These are phyloP conservation scores for Angomonas ambiguus DNA, from an alignment of 208 protist species.

Conservation along the genomic window DNA sequence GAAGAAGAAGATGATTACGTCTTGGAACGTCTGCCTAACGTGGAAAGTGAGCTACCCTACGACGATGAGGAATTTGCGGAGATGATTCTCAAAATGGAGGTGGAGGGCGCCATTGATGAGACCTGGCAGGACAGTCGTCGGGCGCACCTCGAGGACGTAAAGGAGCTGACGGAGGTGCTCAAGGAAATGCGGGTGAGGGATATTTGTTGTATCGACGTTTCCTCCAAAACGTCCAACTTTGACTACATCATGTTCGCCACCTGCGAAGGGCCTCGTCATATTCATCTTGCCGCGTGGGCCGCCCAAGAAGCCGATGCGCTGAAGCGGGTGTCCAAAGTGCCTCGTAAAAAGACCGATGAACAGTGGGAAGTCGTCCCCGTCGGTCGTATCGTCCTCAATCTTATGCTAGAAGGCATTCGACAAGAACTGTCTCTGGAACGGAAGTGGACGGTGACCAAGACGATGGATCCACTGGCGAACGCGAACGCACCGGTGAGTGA, in stretches of 20 bases:
- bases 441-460: slow-evolving; percentile 82
- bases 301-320: slow-evolving; percentile 79
- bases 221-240: slow-evolving; percentile 79
- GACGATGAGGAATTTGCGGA: slow-evolving; percentile 84
- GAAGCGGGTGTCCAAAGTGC: slow-evolving; percentile 71
- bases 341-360: slow-evolving; percentile 71
- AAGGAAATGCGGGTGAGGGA: slow-evolving; percentile 71
- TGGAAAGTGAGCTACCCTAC: slow-evolving; percentile 54
- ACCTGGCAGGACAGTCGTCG: slow-evolving; percentile 71
- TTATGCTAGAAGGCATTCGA: slow-evolving; percentile 78
- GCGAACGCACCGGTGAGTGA: slow-evolving; percentile 85
- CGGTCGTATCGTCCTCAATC: slow-evolving; percentile 83
- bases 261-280: slow-evolving; percentile 82
- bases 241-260: slow-evolving; percentile 89
- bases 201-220: slow-evolving; percentile 82
- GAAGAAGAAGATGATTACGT: not conserved
- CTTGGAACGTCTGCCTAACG: not conserved
- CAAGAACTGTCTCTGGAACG: slow-evolving; percentile 79
- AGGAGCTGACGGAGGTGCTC: slow-evolving; percentile 66
- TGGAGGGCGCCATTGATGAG: slow-evolving; percentile 85
- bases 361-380: slow-evolving; percentile 85
- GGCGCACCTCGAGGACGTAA: slow-evolving; percentile 78
- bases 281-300: slow-evolving; percentile 86
- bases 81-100: slow-evolving; percentile 86
- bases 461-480: slow-evolving; percentile 73